These are phyloP conservation scores for Domatiomyces catenatus DNA, from an alignment of 2,329 filamentous ascomycete species.

Conservation along the genomic window DNA sequence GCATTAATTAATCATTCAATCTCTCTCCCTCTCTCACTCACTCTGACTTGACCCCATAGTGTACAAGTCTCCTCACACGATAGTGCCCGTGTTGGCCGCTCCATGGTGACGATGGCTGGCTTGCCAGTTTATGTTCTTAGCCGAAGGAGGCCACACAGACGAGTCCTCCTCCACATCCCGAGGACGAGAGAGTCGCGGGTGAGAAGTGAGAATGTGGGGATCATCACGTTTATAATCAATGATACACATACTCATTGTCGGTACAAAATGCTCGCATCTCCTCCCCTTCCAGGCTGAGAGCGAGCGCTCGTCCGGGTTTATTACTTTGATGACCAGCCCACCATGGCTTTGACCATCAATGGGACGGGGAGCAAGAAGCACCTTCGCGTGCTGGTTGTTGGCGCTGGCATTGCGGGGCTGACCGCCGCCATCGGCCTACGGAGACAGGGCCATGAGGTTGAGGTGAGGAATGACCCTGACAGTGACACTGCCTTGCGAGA, in stretches of 20 bases:
- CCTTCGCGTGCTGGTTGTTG: conserved; percentile 21
- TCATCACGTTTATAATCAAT: no score
- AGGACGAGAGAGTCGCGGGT: no score
- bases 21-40: background rate
- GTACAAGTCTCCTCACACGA: background rate
- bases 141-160: background rate
- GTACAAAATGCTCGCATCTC: no score
- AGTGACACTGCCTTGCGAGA: conserved; percentile 37
- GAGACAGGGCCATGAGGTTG: conserved; percentile 36
- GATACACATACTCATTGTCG: no score
- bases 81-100: background rate
- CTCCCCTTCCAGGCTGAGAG: no score
- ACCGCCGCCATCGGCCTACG: conserved; percentile 34
- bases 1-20: background rate
- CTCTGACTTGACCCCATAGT: background rate
- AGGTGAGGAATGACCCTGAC: conserved; percentile 23
- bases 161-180: background rate
- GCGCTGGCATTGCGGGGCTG: conserved; percentile 23
- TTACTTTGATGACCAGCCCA: background rate
- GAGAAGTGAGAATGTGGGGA: no score
- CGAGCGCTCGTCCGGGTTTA: no score
- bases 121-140: background rate
- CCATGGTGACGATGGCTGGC: background rate
- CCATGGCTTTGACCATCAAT: background rate
- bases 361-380: background rate